Percentiles rank a stretch among this genome's conserved stretches.
These are phyloP conservation scores for Myxozyma kluyveri DNA, from an alignment of 805 yeast species.

Conservation along the genomic window DNA sequence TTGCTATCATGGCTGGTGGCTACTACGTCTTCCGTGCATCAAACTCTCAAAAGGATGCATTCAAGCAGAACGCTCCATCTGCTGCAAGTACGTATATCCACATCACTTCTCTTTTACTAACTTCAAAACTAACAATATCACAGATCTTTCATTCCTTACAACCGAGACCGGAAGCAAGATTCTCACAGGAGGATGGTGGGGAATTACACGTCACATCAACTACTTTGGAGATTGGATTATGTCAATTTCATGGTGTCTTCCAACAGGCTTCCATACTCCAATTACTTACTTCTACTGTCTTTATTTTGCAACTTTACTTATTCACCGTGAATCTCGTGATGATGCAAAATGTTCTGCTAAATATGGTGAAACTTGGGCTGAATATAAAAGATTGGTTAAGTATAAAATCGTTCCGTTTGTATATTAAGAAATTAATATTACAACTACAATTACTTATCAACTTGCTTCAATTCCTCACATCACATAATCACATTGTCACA, in stretches of 20 bases:
- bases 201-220: conserved; percentile 83
- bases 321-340: conserved; percentile 89
- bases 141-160: conserved; percentile 56
- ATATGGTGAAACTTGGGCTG: conserved; percentile 82
- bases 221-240: conserved; percentile 94
- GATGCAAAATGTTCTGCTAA: conserved; percentile 85
- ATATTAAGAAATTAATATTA: conserved; percentile 56
- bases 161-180: conserved; percentile 69
- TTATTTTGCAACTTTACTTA: conserved; percentile 74
- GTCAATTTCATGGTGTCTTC: conserved; percentile 87
- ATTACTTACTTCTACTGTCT: conserved; percentile 83
- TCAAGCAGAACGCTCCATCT: conserved; percentile 71
- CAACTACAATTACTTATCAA: too few species aligned
- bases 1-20: conserved; percentile 57
- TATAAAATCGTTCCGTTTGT: conserved; percentile 87
- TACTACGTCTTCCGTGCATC: conserved; percentile 79
- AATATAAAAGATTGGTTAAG: conserved; percentile 78
- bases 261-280: conserved; percentile 78
- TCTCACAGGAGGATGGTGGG: conserved; percentile 96
- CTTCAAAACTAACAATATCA: neutral
- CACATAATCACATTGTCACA: too few species aligned
- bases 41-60: conserved; percentile 79
- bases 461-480: too few species aligned
- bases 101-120: neutral
- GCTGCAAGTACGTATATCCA: conserved; percentile 42